Conservation (phyloP, 1,284 basidiomycete genomes). For the Puccinia novopanici region DNA sequence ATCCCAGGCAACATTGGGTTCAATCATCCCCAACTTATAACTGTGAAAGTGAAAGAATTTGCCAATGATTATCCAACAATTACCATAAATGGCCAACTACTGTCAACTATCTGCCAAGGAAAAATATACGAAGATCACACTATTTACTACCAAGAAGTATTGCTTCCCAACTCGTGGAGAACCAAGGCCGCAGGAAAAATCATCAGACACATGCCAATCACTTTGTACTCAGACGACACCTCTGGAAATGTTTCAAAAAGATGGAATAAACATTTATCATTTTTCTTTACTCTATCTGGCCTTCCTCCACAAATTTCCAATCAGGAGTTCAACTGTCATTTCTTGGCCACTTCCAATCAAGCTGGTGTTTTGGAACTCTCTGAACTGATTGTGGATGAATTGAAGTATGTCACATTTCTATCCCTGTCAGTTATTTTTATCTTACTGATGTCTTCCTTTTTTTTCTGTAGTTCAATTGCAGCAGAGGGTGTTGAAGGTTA, state of each 20-base stretch:
- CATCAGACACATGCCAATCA: no score
- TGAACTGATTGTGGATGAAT: no score
- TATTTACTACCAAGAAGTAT: no score
- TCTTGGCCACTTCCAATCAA: neutral
- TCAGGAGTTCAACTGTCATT: slow-evolving; percentile 24
- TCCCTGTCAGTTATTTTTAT: no score
- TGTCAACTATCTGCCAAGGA: neutral
- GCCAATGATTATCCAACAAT: neutral
- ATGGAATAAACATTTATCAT: no score
- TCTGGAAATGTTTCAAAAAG: no score
- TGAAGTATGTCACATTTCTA: no score
- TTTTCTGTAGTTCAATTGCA: neutral
- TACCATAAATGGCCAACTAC: neutral
- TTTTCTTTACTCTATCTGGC: no score
- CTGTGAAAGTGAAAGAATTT: neutral
- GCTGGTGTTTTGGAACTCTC: slow-evolving; percentile 2
- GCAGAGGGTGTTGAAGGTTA: neutral
- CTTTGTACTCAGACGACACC: no score
- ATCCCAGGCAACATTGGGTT: neutral
- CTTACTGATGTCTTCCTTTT: neutral
- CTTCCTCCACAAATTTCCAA: slow-evolving; percentile 17
- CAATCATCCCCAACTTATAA: neutral
- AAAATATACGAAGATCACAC: neutral
- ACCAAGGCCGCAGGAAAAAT: no score
- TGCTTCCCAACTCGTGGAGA: no score